These are phyloP conservation scores for Cinchona pubescens DNA, from an alignment of 257 asterid species.

Conservation along the genomic window DNA sequence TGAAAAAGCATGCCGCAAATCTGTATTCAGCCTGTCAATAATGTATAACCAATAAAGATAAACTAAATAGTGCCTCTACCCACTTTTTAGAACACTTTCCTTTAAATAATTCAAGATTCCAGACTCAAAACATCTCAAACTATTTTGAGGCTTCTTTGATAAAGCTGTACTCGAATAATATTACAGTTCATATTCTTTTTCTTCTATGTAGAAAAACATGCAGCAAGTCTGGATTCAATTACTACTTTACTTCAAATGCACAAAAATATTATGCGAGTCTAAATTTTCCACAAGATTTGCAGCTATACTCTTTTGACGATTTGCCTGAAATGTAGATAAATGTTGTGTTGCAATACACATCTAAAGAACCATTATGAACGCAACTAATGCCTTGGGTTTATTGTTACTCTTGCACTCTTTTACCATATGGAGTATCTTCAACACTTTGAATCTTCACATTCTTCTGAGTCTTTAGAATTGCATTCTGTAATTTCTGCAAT, in stretches of 20 bases:
- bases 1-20: background rate
- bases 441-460: slow-evolving; percentile 64
- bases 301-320: background rate
- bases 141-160: too few relatives aligned
- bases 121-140: too few relatives aligned
- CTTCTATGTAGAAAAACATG: background rate
- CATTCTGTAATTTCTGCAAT: slow-evolving; percentile 63
- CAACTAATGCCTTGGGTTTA: background rate
- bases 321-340: background rate
- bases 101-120: too few relatives aligned
- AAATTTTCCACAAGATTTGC: background rate
- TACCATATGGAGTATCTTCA: slow-evolving; percentile 63
- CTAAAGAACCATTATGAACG: background rate
- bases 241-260: background rate
- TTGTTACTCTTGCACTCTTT: slow-evolving; percentile 1
- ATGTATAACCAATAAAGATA: too few relatives aligned
- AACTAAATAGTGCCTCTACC: too few relatives aligned
- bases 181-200: background rate
- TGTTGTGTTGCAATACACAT: background rate
- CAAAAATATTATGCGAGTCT: background rate
- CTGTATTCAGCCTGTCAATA: background rate
- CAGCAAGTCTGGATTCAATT: too few relatives aligned
- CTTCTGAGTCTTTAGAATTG: slow-evolving; percentile 71
- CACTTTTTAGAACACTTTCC: too few relatives aligned
- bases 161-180: too few relatives aligned